Base-by-base conservation (phyloP, 2,329 filamentous ascomycete species). In the Phaeophleospora eucalypticola region DNA sequence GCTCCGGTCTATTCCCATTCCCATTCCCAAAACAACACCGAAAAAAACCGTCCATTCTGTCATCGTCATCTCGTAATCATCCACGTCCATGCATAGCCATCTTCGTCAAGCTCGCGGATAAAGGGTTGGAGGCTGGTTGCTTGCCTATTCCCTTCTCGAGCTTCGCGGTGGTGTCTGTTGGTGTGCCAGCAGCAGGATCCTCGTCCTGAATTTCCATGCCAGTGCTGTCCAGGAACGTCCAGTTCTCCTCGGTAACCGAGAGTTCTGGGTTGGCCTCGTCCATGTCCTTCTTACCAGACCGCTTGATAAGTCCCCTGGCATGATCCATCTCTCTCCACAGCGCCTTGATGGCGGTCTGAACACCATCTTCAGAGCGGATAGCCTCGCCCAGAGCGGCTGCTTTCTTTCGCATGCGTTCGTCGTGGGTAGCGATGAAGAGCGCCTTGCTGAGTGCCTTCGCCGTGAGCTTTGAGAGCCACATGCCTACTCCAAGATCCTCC, bases 321-420 rank as follows among this genome's bases (percentile, higher is more conserved):
- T 96, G 96, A 64, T 97, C 93, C 46, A 97, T 78, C 65, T 97
- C 91, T 35, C 93, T 86, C 65, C 97, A 98, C 46, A 98, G 87
- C 50, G 83, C 87, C 67, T 95, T 87, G 52, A 97, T 93, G 4
- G 91, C 93, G 4, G 78, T 86, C 39, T 85, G 82, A n/a, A 96
- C 89, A 29, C 93, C 93, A 55, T 89, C 83, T 67, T 98, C 91
- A 86, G 80, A 83, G 48, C 91, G 84, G 57, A 98, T 97, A 63
- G 87, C 81, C 70, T 93, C 86, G 10, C 93, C 93, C 17, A 98
- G 68, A 2, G 85, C 75, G 43, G 78, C 79, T 1, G 93, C 93
- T 70, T 93, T 95, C 53, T 82, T 74, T 59, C 95, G 90, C 87
- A 98, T 95, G 46, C 90, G 81, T 65, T 93, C 83, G 62, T 86